phyloP scores from a whole-genome alignment of 805 yeast species.

The Metschnikowia amazonensis region DNA sequence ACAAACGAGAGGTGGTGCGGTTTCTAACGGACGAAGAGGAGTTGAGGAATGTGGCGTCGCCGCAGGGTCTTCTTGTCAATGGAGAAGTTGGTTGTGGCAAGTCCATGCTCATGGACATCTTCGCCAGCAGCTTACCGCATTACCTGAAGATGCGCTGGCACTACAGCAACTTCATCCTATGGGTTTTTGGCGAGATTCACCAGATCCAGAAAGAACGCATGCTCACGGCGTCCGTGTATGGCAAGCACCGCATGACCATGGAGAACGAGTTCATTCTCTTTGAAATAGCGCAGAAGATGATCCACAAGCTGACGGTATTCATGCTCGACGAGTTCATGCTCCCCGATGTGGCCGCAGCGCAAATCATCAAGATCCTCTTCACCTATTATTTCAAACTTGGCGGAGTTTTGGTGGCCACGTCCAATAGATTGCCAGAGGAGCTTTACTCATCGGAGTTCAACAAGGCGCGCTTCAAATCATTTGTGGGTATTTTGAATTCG shows the following conservation, averaged over 20 bases:
- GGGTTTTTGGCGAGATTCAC: conserved; percentile 65
- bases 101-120: conserved; percentile 68
- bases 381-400: conserved; percentile 69
- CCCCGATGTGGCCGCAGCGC: conserved; percentile 73
- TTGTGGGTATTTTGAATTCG: conserved; percentile 52
- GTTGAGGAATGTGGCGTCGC: conserved; percentile 48
- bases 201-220: conserved; percentile 44
- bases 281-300: conserved; percentile 64
- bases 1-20: conserved; percentile 40
- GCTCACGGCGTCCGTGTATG: conserved; percentile 26
- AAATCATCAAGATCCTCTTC: conserved; percentile 59
- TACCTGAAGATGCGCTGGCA: conserved; percentile 66
- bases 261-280: conserved; percentile 63
- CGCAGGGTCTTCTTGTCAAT: conserved; percentile 60
- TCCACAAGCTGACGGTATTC: conserved; percentile 52
- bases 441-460: conserved; percentile 64
- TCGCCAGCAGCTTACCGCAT: conserved; percentile 63
- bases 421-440: conserved; percentile 69
- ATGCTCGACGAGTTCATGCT: conserved; percentile 73
- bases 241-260: conserved; percentile 21
- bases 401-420: conserved; percentile 71
- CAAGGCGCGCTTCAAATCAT: conserved; percentile 52
- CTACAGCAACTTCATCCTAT: conserved; percentile 63
- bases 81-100: conserved; percentile 77
- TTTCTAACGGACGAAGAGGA: conserved; percentile 61